Base-by-base conservation (phyloP, 1,284 basidiomycete genomes). In the Volvariella volvacea region DNA sequence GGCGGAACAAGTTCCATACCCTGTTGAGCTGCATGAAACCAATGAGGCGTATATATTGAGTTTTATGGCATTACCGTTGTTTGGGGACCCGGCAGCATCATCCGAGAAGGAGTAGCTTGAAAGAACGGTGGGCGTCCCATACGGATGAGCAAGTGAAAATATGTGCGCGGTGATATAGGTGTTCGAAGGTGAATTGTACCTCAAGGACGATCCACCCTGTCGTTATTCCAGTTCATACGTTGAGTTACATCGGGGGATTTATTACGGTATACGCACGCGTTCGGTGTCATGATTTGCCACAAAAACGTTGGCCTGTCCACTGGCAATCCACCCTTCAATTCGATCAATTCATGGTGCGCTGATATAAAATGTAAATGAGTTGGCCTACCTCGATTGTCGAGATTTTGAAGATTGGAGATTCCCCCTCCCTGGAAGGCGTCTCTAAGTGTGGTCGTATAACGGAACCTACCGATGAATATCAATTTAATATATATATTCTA, bases 261-360 rank as follows among this genome's bases (percentile, higher is more conserved):
- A 28, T 12, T 12, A 28, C 6, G 25, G 14, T 1, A 34, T 8
- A 48, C 71, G 40, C 50, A 80, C 80, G 33, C 82, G 63, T 57
- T 85, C 83, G 0, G 81, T 83, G 52, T 85, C 83, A 50, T 85
- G 82, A 53, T 85, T 82, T 0, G 73, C 67, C 2, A 85, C 80
- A 49, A 85, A 85, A 16, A 80, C 74, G 50, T 86, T 85, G 0
- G 82, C 81, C 25, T 58, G 54, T 0, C 59, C 60, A 4, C 78
- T 69, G 0, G 71, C 32, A 2, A 83, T 64, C 81, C 80, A 84
- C 9, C 77, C 80, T 79, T 39, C 3, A 30, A n/a, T n/a, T n/a
- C n/a, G n/a, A n/a, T n/a, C n/a, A n/a, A n/a, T n/a, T n/a, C n/a
- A n/a, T n/a, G n/a, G n/a, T n/a, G n/a, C n/a, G n/a, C n/a, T n/a